Base-by-base conservation (phyloP, 768 basidiomycete genomes). In the Pisolithus sp. region DNA sequence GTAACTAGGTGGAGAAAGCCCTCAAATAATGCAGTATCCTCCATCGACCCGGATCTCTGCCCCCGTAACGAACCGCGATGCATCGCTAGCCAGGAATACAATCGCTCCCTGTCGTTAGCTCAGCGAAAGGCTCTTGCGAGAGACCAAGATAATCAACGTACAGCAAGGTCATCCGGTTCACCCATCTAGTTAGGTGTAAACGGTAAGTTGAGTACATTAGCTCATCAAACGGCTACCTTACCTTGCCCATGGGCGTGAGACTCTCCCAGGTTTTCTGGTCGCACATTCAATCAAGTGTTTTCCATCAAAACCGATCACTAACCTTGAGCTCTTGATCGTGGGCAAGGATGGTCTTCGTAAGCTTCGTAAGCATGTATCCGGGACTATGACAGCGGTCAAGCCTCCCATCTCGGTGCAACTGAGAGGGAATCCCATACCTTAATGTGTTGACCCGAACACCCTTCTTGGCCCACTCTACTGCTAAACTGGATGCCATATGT, bases 401-500 rank as follows among this genome's bases (percentile, higher is more conserved):
- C 51, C n/a, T 34, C 0, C n/a, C 50, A 20, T 15, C 17, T 21
- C 23, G 12, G 12, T 39, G 7, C 10, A 15, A 42, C 23, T 1
- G 21, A 46, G 13, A 10, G 51, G n/a, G 13, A 31, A 49, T 42
- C 31, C 54, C 67, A 48, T 56, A 83, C 86, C 85, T 89, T 44
- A 89, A 64, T 48, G 83, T 73, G 67, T 95, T 95, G 51, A 95
- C 93, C 49, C 93, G 81, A 53, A 94, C 84, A 44, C 84, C 84
- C 57, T 85, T 81, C 67, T 85, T 87, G 0, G 95, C 95, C 93
- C 94, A 97, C 71, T 98, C 95, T 23, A 97, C 92, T 1, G 88
- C 94, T 31, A 97, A 76, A 58, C 86, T 90, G 2, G 89, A 75
- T 12, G 92, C 92, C 90, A 97, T 90, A 63, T 97, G 94, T 59